phyloP scores from a whole-genome alignment of 2,329 filamentous ascomycete species.

The Hypoxylon sp. region DNA sequence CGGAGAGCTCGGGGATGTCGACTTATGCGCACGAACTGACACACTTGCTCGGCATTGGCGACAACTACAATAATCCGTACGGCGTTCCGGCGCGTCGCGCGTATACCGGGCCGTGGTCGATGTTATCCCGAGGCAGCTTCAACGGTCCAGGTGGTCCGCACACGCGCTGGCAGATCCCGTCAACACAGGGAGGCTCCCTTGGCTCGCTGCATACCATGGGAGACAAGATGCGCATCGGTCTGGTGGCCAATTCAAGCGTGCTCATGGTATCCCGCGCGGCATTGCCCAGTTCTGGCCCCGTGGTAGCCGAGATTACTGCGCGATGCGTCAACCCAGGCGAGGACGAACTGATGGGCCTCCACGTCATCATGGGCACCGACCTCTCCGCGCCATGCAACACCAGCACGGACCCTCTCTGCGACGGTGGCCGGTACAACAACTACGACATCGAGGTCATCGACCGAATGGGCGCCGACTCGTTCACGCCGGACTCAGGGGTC shows the following conservation, averaged over 20 bases:
- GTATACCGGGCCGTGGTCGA: conserved; percentile 68
- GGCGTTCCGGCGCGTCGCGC: conserved; percentile 61
- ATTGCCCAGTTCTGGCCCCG: conserved; percentile 60
- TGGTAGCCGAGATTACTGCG: conserved; percentile 64
- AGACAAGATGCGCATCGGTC: conserved; percentile 67
- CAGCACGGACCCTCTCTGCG: conserved; percentile 62
- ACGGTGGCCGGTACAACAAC: conserved; percentile 65
- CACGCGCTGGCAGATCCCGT: conserved; percentile 67
- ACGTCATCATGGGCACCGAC: conserved; percentile 63
- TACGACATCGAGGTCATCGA: conserved; percentile 69
- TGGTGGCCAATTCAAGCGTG: conserved; percentile 61
- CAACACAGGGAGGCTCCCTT: conserved; percentile 63
- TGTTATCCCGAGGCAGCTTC: conserved; percentile 67
- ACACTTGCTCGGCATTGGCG: conserved; percentile 66
- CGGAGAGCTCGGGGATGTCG: conserved; percentile 67
- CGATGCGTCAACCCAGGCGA: conserved; percentile 61
- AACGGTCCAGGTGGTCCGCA: conserved; percentile 69
- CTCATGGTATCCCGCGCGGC: conserved; percentile 62
- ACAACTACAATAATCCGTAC: conserved; percentile 71
- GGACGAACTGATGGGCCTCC: conserved; percentile 62
- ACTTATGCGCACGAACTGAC: conserved; percentile 69
- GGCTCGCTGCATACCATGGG: conserved; percentile 68
- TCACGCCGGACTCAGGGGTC: conserved; percentile 66
- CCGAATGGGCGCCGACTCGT: conserved; percentile 68
- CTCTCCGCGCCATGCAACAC: conserved; percentile 62